phyloP scores from a whole-genome alignment of 2,329 filamentous ascomycete species.

The Xenosphaeropsis pyriputrescens region DNA sequence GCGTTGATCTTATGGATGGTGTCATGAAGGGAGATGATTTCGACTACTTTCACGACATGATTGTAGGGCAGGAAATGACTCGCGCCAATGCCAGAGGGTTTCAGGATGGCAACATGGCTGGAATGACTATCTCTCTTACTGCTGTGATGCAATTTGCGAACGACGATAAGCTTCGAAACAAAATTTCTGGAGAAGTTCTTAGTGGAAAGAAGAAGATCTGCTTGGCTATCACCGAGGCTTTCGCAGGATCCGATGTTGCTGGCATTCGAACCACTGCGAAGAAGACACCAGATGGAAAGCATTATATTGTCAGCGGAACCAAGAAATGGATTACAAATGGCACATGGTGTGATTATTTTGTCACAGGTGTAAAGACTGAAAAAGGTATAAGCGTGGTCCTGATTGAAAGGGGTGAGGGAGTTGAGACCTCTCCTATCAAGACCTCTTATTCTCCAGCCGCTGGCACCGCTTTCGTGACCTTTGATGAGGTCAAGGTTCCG shows the following conservation, averaged over 20 bases:
- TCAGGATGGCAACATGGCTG: slow-evolving; percentile 75
- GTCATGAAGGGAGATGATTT: slow-evolving; percentile 66
- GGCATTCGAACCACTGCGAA: slow-evolving; percentile 64
- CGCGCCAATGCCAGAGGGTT: slow-evolving; percentile 64
- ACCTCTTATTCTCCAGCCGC: slow-evolving; percentile 69
- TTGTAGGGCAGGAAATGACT: slow-evolving; percentile 59
- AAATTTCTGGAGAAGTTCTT: slow-evolving; percentile 57
- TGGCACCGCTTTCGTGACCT: slow-evolving; percentile 64
- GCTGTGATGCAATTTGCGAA: slow-evolving; percentile 68
- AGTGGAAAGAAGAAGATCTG: slow-evolving; percentile 78
- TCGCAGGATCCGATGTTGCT: slow-evolving; percentile 73
- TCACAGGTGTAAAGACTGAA: slow-evolving; percentile 64
- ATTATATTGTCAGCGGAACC: slow-evolving; percentile 56
- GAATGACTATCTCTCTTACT: slow-evolving; percentile 71
- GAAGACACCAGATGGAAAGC: slow-evolving; percentile 61
- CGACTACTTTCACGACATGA: slow-evolving; percentile 76
- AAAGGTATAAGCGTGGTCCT: slow-evolving; percentile 69
- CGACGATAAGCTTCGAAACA: slow-evolving; percentile 49
- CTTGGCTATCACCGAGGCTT: slow-evolving; percentile 77
- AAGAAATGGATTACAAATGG: slow-evolving; percentile 87
- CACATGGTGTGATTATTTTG: slow-evolving; percentile 70
- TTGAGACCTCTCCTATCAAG: slow-evolving; percentile 68
- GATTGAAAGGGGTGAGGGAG: slow-evolving; percentile 57
- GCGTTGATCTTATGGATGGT: slow-evolving; percentile 51
- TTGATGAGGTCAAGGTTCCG: slow-evolving; percentile 77